These are phyloP conservation scores for Actinidia chinensis DNA, from an alignment of 179 eudicot genomes.

Conservation along the genomic window DNA sequence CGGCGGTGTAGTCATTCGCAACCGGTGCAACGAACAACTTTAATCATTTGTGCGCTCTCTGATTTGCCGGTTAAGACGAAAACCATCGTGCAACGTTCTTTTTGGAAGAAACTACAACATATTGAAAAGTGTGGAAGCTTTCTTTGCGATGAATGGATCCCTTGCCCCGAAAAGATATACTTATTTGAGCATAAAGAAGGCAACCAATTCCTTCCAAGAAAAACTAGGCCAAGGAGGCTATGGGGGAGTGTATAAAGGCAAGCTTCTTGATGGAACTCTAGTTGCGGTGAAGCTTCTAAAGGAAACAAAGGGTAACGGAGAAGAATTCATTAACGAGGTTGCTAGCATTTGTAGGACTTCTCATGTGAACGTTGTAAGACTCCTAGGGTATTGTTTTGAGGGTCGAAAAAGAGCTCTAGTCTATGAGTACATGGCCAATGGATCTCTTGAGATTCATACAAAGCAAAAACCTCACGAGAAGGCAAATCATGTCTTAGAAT, in stretches of 20 bases:
- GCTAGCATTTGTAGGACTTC: not conserved
- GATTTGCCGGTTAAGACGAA: too few species aligned
- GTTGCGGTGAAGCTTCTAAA: not conserved
- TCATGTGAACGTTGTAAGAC: not conserved
- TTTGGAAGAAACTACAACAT: not conserved
- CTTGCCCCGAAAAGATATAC: not conserved
- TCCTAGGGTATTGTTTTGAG: not conserved
- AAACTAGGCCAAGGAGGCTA: not conserved
- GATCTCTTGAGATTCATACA: not conserved
- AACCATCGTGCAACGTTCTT: not conserved
- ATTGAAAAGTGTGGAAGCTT: not conserved
- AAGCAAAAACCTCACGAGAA: not conserved
- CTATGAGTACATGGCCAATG: conserved; percentile 7
- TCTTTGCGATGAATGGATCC: not conserved
- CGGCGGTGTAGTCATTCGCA: too few species aligned
- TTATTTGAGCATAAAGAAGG: not conserved
- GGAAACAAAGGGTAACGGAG: not conserved
- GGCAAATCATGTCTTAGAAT: not conserved
- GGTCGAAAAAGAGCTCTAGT: conserved; percentile 4
- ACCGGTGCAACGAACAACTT: too few species aligned
- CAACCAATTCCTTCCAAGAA: not conserved
- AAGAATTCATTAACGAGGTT: not conserved
- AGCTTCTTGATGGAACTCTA: not conserved
- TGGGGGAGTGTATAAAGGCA: not conserved
- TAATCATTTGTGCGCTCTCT: too few species aligned